Percentiles rank a stretch among this genome's conserved stretches.
phyloP scores from a whole-genome alignment of 2,329 filamentous ascomycete genomes.

The Aspergillus nomiae region DNA sequence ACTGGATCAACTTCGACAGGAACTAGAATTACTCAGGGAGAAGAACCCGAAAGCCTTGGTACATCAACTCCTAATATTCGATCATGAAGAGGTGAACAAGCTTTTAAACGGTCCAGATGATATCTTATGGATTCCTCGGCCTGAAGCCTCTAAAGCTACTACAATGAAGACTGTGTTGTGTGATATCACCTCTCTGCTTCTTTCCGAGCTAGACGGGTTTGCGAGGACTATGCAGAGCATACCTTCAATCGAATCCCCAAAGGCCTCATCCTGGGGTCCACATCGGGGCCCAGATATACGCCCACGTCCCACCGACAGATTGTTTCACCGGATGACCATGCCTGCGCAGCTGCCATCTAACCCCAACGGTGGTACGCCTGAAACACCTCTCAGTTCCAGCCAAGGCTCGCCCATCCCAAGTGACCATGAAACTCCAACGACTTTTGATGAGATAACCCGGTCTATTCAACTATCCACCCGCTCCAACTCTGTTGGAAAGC shows the following conservation, averaged over 20 bases:
- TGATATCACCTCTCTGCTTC: constrained; percentile 71
- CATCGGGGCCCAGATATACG: constrained; percentile 54
- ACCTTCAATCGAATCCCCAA: constrained; percentile 77
- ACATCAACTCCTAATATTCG: constrained; percentile 79
- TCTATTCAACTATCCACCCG: constrained; percentile 44
- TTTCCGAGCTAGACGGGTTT: constrained; percentile 74
- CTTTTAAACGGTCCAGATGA: constrained; percentile 63
- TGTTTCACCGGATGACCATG: constrained; percentile 77
- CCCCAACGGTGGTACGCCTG: constrained; percentile 34
- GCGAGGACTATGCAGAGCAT: constrained; percentile 73
- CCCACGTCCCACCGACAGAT: constrained; percentile 56
- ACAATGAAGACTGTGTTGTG: constrained; percentile 82
- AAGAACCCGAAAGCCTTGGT: constrained; percentile 74
- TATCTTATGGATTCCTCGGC: constrained; percentile 70
- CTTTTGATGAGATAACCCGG: constrained; percentile 55
- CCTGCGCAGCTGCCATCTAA: constrained; percentile 60
- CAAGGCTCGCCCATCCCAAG: constrained; percentile 38
- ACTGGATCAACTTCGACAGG: constrained; percentile 53
- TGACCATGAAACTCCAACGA: constrained; percentile 51
- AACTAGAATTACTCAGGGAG: constrained; percentile 71
- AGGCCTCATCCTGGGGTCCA: constrained; percentile 47
- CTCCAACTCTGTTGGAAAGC: constrained; percentile 41
- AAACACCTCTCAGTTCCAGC: constrained; percentile 43
- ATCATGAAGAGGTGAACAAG: constrained; percentile 61
- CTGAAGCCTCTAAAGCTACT: constrained; percentile 69